Percentiles rank a stretch among this genome's conserved stretches.
Conservation (phyloP, 495 filamentous ascomycete species). For the Choiromyces venosus region DNA sequence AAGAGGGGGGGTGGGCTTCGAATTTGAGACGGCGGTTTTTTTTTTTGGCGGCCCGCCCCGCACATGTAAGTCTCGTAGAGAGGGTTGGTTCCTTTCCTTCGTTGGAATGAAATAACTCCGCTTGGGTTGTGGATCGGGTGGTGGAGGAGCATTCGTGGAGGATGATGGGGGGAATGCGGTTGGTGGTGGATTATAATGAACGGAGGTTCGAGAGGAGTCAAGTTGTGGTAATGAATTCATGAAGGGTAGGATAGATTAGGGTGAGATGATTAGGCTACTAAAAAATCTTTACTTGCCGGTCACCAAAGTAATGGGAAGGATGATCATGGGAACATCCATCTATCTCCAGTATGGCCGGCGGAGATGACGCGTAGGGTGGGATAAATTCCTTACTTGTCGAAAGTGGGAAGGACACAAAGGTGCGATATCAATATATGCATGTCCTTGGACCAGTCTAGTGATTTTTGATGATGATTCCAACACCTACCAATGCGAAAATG, state of each 20-base stretch:
- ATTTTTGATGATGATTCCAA: neutral
- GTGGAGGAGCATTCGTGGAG: neutral
- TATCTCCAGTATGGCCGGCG: neutral
- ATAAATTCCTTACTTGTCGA: neutral
- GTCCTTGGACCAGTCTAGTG: neutral
- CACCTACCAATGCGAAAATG: neutral
- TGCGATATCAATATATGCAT: conserved; percentile 2
- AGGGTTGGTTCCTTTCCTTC: neutral
- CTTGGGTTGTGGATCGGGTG: neutral
- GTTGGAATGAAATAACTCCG: neutral
- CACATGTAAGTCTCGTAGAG: neutral
- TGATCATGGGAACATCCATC: conserved; percentile 3
- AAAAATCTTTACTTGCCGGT: neutral
- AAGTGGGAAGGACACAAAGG: neutral
- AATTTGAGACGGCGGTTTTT: neutral
- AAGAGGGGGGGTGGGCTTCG: neutral
- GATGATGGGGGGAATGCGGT: neutral
- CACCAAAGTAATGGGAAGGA: neutral
- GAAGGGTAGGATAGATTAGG: neutral
- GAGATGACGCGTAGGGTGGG: neutral
- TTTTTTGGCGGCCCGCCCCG: conserved; percentile 2
- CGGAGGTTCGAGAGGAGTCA: neutral
- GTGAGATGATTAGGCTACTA: neutral
- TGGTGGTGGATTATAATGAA: neutral
- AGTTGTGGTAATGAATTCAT: neutral